A percentile compares a stretch with the other conserved stretches of the same genome.
Conservation (phyloP, 2,329 filamentous ascomycete species). For the Talaromyces sp. region DNA sequence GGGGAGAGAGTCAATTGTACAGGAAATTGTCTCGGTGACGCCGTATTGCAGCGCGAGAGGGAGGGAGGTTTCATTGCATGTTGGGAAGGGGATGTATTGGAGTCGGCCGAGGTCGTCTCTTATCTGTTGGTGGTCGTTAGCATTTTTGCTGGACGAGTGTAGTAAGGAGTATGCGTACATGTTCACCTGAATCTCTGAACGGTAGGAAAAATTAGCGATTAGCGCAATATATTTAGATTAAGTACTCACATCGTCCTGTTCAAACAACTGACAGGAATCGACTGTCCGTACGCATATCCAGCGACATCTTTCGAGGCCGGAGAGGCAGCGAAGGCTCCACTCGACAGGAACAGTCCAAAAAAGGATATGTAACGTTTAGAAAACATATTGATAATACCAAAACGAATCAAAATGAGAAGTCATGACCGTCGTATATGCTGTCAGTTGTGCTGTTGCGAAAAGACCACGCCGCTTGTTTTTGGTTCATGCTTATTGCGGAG, state of each 20-base stretch:
- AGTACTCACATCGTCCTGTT: constrained; percentile 65
- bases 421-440: not conserved
- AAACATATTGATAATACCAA: not conserved
- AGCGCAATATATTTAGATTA: not conserved
- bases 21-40: constrained; percentile 59
- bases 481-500: constrained; percentile 4
- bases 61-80: constrained; percentile 80
- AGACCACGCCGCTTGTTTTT: constrained; percentile 12
- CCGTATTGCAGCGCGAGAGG: constrained; percentile 87
- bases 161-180: constrained; percentile 25
- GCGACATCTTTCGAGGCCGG: constrained; percentile 18
- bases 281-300: constrained; percentile 54
- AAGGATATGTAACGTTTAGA: constrained; percentile 1
- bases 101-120: constrained; percentile 76
- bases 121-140: constrained; percentile 47
- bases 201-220: constrained; percentile 3
- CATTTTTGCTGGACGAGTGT: not conserved
- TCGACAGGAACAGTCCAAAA: constrained; percentile 17
- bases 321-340: constrained; percentile 1
- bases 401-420: not conserved
- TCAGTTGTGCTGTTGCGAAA: not conserved
- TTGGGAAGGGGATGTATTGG: constrained; percentile 86
- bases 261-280: constrained; percentile 69
- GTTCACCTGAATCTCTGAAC: constrained; percentile 32
- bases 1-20: constrained; percentile 51